phyloP scores from a whole-genome alignment of 768 basidiomycete genomes.

The Leccinellum albellum region DNA sequence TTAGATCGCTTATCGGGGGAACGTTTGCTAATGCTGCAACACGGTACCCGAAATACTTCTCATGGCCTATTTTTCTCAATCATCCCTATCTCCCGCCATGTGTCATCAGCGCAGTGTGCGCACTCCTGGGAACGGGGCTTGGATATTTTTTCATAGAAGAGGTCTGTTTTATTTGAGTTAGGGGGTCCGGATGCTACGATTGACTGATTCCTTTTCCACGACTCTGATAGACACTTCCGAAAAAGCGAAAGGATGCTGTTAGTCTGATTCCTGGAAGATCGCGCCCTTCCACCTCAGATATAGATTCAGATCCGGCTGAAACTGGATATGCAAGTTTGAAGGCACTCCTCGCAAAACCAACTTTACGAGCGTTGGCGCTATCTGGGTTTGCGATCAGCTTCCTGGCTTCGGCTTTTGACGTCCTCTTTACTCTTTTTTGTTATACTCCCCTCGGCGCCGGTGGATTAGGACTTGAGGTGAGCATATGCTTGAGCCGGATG shows the following conservation, averaged over 20 bases:
- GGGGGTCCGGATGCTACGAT: not conserved
- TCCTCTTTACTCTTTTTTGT: not conserved
- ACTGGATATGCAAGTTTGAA: not conserved
- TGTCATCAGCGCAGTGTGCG: not conserved
- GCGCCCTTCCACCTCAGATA: not conserved
- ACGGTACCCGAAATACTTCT: conserved; percentile 6
- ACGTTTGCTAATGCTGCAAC: conserved; percentile 6
- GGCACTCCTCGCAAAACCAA: not conserved
- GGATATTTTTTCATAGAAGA: conserved; percentile 5
- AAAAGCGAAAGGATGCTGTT: not conserved
- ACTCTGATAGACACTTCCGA: conserved; percentile 2
- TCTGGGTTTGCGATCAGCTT: not conserved
- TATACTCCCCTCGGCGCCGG: not conserved
- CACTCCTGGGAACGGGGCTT: not conserved
- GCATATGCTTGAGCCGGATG: not conserved
- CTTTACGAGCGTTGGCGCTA: not conserved
- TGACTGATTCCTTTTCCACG: not conserved
- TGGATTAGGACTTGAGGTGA: conserved; percentile 46
- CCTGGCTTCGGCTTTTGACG: not conserved
- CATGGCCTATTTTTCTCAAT: conserved; percentile 7
- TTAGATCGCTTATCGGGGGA: conserved; percentile 8
- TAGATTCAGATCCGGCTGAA: not conserved
- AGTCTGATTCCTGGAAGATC: not conserved
- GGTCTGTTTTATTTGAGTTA: conserved; percentile 1
- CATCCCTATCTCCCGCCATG: conserved; percentile 8